Percentiles rank a stretch among this genome's conserved stretches.
phyloP scores from a whole-genome alignment of 2,329 filamentous ascomycete species.

The Hypoxylon sp. region DNA sequence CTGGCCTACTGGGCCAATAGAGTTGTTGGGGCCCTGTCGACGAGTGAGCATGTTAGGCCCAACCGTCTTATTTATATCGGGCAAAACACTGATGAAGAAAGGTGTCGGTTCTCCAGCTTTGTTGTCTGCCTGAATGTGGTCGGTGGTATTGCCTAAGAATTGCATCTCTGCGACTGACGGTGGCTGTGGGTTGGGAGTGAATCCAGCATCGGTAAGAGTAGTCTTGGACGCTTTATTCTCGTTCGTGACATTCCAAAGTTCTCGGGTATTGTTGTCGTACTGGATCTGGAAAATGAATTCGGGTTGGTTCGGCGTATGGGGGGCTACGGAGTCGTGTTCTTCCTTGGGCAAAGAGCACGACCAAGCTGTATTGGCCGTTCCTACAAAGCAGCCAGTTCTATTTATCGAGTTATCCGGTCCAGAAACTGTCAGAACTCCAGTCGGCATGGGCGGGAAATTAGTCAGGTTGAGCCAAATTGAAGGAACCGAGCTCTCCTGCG shows the following conservation, averaged over 20 bases:
- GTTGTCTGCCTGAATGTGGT: constrained; percentile 73
- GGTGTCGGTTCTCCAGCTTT: constrained; percentile 91
- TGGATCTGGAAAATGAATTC: constrained; percentile 86
- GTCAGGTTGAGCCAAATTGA: constrained; percentile 86
- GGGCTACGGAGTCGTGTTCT: constrained; percentile 74
- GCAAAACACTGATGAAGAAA: constrained; percentile 80
- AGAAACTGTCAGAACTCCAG: constrained; percentile 83
- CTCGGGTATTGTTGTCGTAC: constrained; percentile 72
- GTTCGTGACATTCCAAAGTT: constrained; percentile 66
- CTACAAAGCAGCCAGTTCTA: constrained; percentile 79
- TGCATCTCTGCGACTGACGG: constrained; percentile 78
- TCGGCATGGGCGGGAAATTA: constrained; percentile 87
- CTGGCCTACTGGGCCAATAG: constrained; percentile 41
- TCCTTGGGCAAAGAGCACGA: constrained; percentile 89
- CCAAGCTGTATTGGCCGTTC: constrained; percentile 77
- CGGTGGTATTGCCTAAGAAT: constrained; percentile 90
- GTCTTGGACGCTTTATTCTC: constrained; percentile 36
- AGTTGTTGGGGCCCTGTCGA: constrained; percentile 52
- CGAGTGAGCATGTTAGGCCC: constrained; percentile 52
- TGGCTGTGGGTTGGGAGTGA: constrained; percentile 69
- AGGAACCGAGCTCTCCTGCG: constrained; percentile 51
- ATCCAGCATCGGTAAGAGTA: constrained; percentile 52
- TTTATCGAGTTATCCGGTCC: constrained; percentile 76
- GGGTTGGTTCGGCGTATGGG: constrained; percentile 78
- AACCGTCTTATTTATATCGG: constrained; percentile 48